Base-by-base conservation (phyloP, 768 basidiomycete genomes). In the Agaricus subrufescens region DNA sequence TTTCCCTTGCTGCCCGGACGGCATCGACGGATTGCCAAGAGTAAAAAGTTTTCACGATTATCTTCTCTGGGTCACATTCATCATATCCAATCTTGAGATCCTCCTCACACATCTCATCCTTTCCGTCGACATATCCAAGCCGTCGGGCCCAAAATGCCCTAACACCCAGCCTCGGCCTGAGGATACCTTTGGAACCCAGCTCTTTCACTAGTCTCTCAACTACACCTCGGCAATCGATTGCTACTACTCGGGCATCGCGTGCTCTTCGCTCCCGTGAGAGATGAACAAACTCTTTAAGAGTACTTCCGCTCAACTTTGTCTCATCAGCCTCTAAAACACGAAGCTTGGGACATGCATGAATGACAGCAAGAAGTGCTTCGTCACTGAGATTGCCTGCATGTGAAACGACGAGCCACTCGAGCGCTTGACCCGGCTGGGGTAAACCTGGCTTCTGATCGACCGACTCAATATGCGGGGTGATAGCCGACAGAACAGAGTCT, bases 21-120 rank as follows among this genome's bases (percentile, higher is more conserved):
- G 84, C 82, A 65, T 93, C 91, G 38, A 94, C 90, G 9, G 81
- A 87, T 75, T 92, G 88, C 88, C 89, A 91, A 48, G 86, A 84
- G 68, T 89, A 87, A 68, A 92, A 94, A 26, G 87, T 84, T 79
- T 92, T 92, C 61, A 94, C 65, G 50, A 90, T 86, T 26, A 93
- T 85, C 26, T 85, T 74, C 64, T 63, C 69, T 63, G 80, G 77
- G 60, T 93, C 91, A 64, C 90, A 91, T 67, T 94, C 92, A 67
- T 91, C 87, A 71, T 90, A 85, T 45, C 86, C 87, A 8, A 83
- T 69, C 67, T 80, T 83, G 56, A 88, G 69, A 38, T 82, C 80
- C 59, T 88, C 86, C 5, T 74, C 73, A 11, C 55, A 56, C 61
- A 79, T 76, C 27, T 75, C 78, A 65, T 92, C 90, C 61, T 82